Conservation (phyloP, 148 eudicot species). For the Polygonum aviculare region DNA sequence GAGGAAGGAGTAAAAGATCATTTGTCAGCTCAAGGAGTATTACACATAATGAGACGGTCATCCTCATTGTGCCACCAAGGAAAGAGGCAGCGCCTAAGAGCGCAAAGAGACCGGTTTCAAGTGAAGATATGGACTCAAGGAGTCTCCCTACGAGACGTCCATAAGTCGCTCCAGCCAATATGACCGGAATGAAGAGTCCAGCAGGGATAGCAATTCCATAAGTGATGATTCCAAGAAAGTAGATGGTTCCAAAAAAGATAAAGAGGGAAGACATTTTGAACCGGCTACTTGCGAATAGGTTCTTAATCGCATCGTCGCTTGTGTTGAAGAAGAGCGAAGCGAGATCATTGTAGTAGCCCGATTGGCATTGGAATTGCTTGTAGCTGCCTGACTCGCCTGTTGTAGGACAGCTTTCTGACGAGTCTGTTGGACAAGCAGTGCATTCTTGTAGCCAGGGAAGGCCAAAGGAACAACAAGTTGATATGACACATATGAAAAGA, state of each 20-base stretch:
- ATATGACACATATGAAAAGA: slow-evolving; percentile 13
- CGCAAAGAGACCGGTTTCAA: slow-evolving; percentile 23
- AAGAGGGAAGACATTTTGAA: slow-evolving; percentile 18
- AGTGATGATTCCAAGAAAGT: slow-evolving; percentile 20
- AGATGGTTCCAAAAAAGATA: slow-evolving; percentile 16
- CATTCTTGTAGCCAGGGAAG: slow-evolving; percentile 22
- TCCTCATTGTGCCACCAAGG: slow-evolving; percentile 27
- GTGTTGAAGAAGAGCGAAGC: slow-evolving; percentile 25
- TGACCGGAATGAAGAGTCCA: slow-evolving; percentile 25
- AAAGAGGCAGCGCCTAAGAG: slow-evolving; percentile 28
- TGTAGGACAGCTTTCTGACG: slow-evolving; percentile 13
- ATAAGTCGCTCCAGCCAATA: slow-evolving; percentile 21
- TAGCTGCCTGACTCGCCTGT: slow-evolving; percentile 16
- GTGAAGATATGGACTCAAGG: slow-evolving; percentile 15
- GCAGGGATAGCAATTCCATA: slow-evolving; percentile 26
- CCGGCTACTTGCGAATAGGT: slow-evolving; percentile 17
- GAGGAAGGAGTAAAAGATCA: slow-evolving; percentile 20
- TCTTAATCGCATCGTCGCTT: slow-evolving; percentile 22
- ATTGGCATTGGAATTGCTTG: slow-evolving; percentile 20
- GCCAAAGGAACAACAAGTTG: slow-evolving; percentile 20
- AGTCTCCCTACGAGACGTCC: slow-evolving; percentile 24
- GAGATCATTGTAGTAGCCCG: slow-evolving; percentile 24
- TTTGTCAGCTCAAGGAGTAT: slow-evolving; percentile 23
- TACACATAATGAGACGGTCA: slow-evolving; percentile 24
- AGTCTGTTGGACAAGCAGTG: slow-evolving; percentile 12